Percentiles rank a stretch among this genome's conserved stretches.
phyloP scores from a whole-genome alignment of 495 filamentous ascomycete genomes.

The Glonium stellatum region DNA sequence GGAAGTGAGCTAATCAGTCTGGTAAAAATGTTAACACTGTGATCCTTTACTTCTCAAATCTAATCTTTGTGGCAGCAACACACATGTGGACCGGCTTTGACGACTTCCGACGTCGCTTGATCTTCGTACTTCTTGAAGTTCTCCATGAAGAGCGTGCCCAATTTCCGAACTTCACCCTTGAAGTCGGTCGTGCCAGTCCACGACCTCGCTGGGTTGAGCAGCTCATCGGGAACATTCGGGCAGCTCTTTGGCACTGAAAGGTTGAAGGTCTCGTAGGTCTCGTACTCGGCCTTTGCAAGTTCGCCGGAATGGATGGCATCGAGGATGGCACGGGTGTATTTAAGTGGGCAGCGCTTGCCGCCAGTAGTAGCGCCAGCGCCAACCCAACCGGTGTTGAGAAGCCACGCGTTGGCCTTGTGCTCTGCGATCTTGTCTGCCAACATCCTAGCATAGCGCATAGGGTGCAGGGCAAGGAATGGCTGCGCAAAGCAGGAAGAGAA shows the following conservation, averaged over 20 bases:
- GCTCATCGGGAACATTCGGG: constrained; percentile 76
- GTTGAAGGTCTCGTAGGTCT: constrained; percentile 95
- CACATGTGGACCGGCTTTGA: constrained; percentile 55
- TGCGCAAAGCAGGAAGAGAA: constrained; percentile 99
- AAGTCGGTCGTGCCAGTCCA: constrained; percentile 82
- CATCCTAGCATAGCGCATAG: constrained; percentile 98
- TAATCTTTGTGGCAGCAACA: constrained; percentile 30
- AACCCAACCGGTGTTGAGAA: constrained; percentile 99
- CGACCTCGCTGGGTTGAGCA: constrained; percentile 87
- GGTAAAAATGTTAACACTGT: background rate
- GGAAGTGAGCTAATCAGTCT: background rate
- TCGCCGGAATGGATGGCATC: constrained; percentile 96
- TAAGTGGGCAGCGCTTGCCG: constrained; percentile 96
- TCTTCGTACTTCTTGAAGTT: constrained; percentile 95
- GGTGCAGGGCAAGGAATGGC: constrained; percentile 96
- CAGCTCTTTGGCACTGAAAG: constrained; percentile 83
- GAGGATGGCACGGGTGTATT: constrained; percentile 97
- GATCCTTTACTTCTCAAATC: background rate
- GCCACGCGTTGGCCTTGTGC: constrained; percentile 95
- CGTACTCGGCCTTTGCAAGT: constrained; percentile 83
- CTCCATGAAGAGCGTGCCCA: constrained; percentile 79
- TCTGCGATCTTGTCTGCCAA: constrained; percentile 92
- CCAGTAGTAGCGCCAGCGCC: constrained; percentile 90
- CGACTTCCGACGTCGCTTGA: constrained; percentile 78
- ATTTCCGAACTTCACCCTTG: constrained; percentile 78